Base-by-base conservation (phyloP, 768 basidiomycete species). In the Pleurotus tuoliensis region DNA sequence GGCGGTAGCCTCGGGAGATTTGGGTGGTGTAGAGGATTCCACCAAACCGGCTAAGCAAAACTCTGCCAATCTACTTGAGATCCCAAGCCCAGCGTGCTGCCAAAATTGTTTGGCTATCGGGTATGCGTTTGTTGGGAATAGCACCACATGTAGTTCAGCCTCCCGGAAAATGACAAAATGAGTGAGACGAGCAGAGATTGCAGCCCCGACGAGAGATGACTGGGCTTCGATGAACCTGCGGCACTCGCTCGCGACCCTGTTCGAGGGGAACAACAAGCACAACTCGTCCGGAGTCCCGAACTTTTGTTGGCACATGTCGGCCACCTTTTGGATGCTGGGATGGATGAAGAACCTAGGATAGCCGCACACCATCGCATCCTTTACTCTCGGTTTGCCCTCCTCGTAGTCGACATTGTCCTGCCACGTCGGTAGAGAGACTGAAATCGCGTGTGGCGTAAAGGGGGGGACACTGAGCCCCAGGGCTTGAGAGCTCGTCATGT, bases 341-440 rank as follows among this genome's bases (percentile, higher is more conserved):
- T 90, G 84, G 56, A 91, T 82, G 69, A 89, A 91, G 71, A 92
- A 91, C 51, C 90, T 73, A 1, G 90, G 89, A 64, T 92, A 92
- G 9, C 90, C 90, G 8, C 82, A 78, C 54, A 83, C 77, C 89
- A 90, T 87, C 5, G 67, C 71, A 40, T 83, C 77, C 2, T 83
- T 62, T 15, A 90, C 77, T 34, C 86, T 71, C 58, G 79, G 75
- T 3, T 81, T 78, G 13, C 87, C 88, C 61, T 86, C 81, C 65
- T 90, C 89, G 64, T 91, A 92, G 22, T 71, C 88, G n/a, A 91
- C 77, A 61, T 83, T 86, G 66, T 91, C 89, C 41, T 67, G 69
- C 89, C 89, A 92, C 11, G 79, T 89, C 1, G 91, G 90, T 0
- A 92, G 77, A 3, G 87, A 88, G 4, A 92, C 89, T 4, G 87